Conservation (phyloP, 2,329 filamentous ascomycete genomes). For the Parastagonospora avenae region DNA sequence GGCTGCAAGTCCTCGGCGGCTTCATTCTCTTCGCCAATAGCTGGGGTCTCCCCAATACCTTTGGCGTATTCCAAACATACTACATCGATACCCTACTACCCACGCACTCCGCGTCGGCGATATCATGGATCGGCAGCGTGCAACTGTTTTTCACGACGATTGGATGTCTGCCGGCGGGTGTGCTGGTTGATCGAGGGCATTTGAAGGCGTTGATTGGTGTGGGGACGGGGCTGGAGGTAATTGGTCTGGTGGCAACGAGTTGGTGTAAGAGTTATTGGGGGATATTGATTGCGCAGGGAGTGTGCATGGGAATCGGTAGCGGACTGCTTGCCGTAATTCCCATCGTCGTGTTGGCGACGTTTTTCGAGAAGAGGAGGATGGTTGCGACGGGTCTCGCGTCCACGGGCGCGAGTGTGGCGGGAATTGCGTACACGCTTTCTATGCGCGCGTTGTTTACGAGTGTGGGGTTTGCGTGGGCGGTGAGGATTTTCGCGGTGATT, state of each 20-base stretch:
- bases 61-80: slow-evolving; percentile 42
- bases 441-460: slow-evolving; percentile 35
- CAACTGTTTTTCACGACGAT: slow-evolving; percentile 44
- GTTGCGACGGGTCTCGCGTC: slow-evolving; percentile 40
- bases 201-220: slow-evolving; percentile 36
- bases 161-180: slow-evolving; percentile 35
- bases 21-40: slow-evolving; percentile 52
- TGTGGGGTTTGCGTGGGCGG: slow-evolving; percentile 39
- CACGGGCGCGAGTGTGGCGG: slow-evolving; percentile 42
- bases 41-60: slow-evolving; percentile 42
- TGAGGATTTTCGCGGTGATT: slow-evolving; percentile 20
- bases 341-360: slow-evolving; percentile 39
- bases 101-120: slow-evolving; percentile 20
- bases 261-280: slow-evolving; percentile 25
- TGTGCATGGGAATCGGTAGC: slow-evolving; percentile 42
- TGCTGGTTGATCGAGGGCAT: slow-evolving; percentile 38
- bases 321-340: slow-evolving; percentile 32
- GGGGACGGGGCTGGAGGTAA: slow-evolving; percentile 32
- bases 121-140: slow-evolving; percentile 46
- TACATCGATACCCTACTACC: slow-evolving; percentile 27
- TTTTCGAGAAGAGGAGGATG: slow-evolving; percentile 42
- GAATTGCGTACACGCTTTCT: slow-evolving; percentile 39
- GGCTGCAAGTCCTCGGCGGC: slow-evolving; percentile 50
- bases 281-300: slow-evolving; percentile 41
- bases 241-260: slow-evolving; percentile 24